Evolutionary conservation across 1,139 yeast genomes (phyloP).

Genomic region (Hyphopichia wangnamkhiaoensis): DNA sequence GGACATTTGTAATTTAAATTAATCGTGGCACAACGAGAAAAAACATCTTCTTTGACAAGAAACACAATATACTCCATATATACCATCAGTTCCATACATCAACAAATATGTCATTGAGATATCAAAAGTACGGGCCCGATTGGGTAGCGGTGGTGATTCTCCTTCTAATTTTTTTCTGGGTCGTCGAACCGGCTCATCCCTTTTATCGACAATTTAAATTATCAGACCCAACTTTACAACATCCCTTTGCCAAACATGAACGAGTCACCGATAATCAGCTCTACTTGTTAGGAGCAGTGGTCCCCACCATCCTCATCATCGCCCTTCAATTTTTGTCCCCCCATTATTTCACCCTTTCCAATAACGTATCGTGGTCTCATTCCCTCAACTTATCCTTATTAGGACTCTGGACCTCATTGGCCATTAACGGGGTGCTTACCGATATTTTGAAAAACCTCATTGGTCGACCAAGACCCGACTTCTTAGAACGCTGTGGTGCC

Average conservation of each 20-base stretch:
- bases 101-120: constrained; percentile 10
- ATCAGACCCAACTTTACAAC: constrained; percentile 39
- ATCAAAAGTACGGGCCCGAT: constrained; percentile 26
- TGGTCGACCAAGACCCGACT: constrained; percentile 83
- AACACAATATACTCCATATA: too few relatives aligned
- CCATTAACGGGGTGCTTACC: constrained; percentile 58
- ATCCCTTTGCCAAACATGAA: constrained; percentile 48
- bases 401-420: constrained; percentile 53
- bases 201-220: constrained; percentile 37
- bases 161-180: constrained; percentile 31
- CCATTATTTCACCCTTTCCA: background rate
- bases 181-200: constrained; percentile 41
- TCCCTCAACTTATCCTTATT: constrained; percentile 36
- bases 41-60: too few relatives aligned
- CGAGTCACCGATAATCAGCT: constrained; percentile 36
- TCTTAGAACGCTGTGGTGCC: constrained; percentile 67
- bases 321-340: constrained; percentile 3
- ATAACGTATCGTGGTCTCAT: constrained; percentile 23
- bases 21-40: too few relatives aligned
- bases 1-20: too few relatives aligned
- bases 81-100: too few relatives aligned
- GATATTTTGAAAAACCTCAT: constrained; percentile 72
- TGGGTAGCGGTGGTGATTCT: constrained; percentile 34
- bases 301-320: constrained; percentile 21
- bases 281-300: constrained; percentile 23